Percentiles rank a stretch among this genome's conserved stretches.
phyloP scores from a whole-genome alignment of 2,329 filamentous ascomycete genomes.

The Monosporascus sp. region DNA sequence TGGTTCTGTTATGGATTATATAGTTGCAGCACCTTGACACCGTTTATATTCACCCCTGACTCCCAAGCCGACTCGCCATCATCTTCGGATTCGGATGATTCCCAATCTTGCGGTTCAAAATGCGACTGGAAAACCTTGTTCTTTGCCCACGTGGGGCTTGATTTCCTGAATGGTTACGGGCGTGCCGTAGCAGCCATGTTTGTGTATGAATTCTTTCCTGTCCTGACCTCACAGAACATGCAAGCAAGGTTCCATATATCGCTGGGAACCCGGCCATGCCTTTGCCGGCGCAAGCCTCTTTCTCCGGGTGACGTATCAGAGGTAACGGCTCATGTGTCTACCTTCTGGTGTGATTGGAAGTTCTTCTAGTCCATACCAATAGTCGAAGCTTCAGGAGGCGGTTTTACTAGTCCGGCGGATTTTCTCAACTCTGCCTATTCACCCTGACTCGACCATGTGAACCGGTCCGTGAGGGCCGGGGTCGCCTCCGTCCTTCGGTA shows the following conservation, averaged over 20 bases:
- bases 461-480: not conserved
- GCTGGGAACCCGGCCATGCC: not conserved
- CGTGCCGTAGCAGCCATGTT: not conserved
- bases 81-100: too few relatives aligned
- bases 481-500: too few relatives aligned
- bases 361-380: not conserved
- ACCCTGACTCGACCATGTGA: not conserved
- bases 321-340: not conserved
- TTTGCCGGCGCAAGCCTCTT: not conserved
- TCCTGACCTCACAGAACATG: not conserved
- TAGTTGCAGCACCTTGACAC: too few relatives aligned
- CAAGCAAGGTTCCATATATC: not conserved
- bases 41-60: too few relatives aligned
- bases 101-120: not conserved
- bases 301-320: not conserved
- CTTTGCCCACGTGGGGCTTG: not conserved
- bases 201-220: not conserved
- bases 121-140: not conserved
- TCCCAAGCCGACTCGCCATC: too few relatives aligned
- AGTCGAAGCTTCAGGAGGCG: not conserved
- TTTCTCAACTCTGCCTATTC: not conserved
- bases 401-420: not conserved
- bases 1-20: too few relatives aligned
- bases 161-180: not conserved
- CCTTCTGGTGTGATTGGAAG: not conserved